These are phyloP conservation scores for Yarrowia galli DNA, from an alignment of 1,139 yeast species.

Conservation along the genomic window DNA sequence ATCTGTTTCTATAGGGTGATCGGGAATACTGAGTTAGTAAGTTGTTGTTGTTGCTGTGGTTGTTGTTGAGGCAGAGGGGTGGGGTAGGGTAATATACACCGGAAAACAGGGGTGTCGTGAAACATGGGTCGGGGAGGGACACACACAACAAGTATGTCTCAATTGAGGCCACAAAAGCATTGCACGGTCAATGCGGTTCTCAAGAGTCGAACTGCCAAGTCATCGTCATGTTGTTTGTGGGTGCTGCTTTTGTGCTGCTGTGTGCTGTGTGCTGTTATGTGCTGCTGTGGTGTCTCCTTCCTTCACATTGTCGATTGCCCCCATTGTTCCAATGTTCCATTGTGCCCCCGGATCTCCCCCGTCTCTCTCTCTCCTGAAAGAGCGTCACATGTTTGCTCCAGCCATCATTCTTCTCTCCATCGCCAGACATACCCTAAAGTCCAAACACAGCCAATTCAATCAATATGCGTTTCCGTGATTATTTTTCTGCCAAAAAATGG, in stretches of 20 bases:
- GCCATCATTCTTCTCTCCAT: not conserved
- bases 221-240: not conserved
- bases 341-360: not conserved
- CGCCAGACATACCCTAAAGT: constrained; percentile 33
- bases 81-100: not conserved
- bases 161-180: not conserved
- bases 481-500: constrained; percentile 32
- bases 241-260: not conserved
- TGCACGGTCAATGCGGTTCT: not conserved
- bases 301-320: no score
- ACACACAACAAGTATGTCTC: no score
- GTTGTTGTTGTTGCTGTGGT: no score
- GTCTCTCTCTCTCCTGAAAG: not conserved
- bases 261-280: not conserved
- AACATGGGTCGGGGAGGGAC: not conserved
- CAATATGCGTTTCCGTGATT: constrained; percentile 32
- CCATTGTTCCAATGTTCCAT: no score
- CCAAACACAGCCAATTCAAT: constrained; percentile 37
- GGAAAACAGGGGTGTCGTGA: not conserved
- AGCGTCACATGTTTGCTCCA: not conserved
- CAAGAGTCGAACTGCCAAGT: not conserved
- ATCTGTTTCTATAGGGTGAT: constrained; percentile 39
- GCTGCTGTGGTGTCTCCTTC: no score
- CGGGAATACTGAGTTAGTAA: constrained; percentile 36
- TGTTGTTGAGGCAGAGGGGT: not conserved